Evolutionary conservation across 306 rosid genomes (phyloP).

Genomic region (Arachis stenosperma): DNA sequence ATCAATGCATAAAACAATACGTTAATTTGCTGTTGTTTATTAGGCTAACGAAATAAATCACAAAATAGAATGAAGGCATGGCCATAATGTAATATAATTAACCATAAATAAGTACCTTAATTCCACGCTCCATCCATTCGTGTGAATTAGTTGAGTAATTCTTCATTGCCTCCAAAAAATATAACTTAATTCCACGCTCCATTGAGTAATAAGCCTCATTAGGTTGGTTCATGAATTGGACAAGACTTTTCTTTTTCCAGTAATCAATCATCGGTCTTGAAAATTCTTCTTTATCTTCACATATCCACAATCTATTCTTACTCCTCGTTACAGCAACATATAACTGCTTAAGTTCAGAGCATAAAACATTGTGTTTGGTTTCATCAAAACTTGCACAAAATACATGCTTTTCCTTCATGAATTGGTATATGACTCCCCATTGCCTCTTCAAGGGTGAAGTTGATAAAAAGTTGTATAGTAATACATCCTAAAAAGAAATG

Average conservation of each 20-base stretch:
- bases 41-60: too few relatives aligned
- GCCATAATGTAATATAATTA: too few relatives aligned
- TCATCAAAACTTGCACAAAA: slow-evolving; percentile 43
- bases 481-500: slow-evolving; percentile 52
- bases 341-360: slow-evolving; percentile 71
- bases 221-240: slow-evolving; percentile 49
- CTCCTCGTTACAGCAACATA: slow-evolving; percentile 72
- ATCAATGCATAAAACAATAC: too few relatives aligned
- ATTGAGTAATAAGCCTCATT: neutral
- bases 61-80: too few relatives aligned
- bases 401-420: slow-evolving; percentile 50
- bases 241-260: slow-evolving; percentile 58
- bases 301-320: slow-evolving; percentile 64
- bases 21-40: too few relatives aligned
- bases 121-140: too few relatives aligned
- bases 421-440: slow-evolving; percentile 66
- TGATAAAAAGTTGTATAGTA: slow-evolving; percentile 64
- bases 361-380: slow-evolving; percentile 62
- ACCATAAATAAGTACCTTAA: too few relatives aligned
- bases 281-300: slow-evolving; percentile 47
- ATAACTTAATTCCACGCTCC: too few relatives aligned
- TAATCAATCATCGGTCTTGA: slow-evolving; percentile 57
- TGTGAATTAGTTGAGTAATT: too few relatives aligned
- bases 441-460: slow-evolving; percentile 56
- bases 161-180: too few relatives aligned